These are phyloP conservation scores for Cercospora citrullina DNA, from an alignment of 2,329 filamentous ascomycete species.

Conservation along the genomic window DNA sequence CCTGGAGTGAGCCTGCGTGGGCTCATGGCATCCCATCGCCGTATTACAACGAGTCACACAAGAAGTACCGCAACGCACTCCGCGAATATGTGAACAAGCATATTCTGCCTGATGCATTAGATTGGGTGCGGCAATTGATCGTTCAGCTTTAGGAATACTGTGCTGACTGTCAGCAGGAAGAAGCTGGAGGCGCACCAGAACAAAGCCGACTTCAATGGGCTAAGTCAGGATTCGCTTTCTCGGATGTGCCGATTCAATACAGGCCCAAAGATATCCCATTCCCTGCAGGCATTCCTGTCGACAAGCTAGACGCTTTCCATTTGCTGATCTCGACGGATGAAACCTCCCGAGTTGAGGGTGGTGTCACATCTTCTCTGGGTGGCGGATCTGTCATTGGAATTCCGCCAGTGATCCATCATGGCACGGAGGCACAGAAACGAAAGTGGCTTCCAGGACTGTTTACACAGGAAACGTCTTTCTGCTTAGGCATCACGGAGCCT, in stretches of 20 bases:
- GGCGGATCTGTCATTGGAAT: slow-evolving; percentile 64
- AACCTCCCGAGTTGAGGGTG: slow-evolving; percentile 42
- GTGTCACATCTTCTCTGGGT: slow-evolving; percentile 59
- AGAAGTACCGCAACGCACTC: slow-evolving; percentile 57
- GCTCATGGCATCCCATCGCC: slow-evolving; percentile 54
- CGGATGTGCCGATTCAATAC: slow-evolving; percentile 48
- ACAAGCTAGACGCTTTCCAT: slow-evolving; percentile 60
- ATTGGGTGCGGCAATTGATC: slow-evolving; percentile 50
- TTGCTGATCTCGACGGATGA: slow-evolving; percentile 39
- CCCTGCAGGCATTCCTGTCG: slow-evolving; percentile 49
- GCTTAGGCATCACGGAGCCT: slow-evolving; percentile 66
- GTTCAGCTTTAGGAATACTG: neutral
- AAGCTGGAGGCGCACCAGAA: slow-evolving; percentile 50
- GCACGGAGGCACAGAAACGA: slow-evolving; percentile 59
- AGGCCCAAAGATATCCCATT: slow-evolving; percentile 44
- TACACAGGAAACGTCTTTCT: slow-evolving; percentile 60
- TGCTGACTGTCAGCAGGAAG: slow-evolving; percentile 43
- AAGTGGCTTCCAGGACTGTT: slow-evolving; percentile 62
- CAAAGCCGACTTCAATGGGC: slow-evolving; percentile 45
- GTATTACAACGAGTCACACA: slow-evolving; percentile 65
- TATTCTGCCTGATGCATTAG: slow-evolving; percentile 57
- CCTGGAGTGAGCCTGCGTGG: slow-evolving; percentile 52
- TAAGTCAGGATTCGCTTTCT: slow-evolving; percentile 45
- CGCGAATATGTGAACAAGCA: slow-evolving; percentile 61
- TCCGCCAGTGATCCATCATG: slow-evolving; percentile 64